These are phyloP conservation scores for Entomortierella parvispora DNA, from an alignment of 192 early-diverging fungal genomes.

Conservation along the genomic window DNA sequence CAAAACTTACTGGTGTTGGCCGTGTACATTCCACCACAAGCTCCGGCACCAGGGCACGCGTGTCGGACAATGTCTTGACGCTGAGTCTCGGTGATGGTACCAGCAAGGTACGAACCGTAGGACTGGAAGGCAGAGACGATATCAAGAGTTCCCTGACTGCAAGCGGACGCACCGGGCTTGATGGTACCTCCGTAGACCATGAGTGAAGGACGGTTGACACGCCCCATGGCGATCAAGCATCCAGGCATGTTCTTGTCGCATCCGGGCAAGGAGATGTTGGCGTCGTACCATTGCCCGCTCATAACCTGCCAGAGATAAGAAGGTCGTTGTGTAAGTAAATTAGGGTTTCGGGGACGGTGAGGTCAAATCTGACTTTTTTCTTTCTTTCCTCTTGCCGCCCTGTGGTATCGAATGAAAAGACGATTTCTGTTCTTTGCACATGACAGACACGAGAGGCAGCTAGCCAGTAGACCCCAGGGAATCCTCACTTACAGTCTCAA, in stretches of 20 bases:
- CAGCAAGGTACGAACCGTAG: constrained; percentile 93
- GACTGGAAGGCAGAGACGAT: constrained; percentile 97
- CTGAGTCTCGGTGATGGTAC: constrained; percentile 89
- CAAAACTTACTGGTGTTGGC: constrained; percentile 87
- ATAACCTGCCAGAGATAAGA: constrained; percentile 71
- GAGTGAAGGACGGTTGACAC: constrained; percentile 94
- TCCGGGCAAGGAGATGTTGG: constrained; percentile 96
- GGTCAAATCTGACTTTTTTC: background rate
- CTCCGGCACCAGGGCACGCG: constrained; percentile 90
- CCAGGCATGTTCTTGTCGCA: constrained; percentile 99
- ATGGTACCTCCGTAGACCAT: constrained; percentile 99
- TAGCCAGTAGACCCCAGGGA: background rate
- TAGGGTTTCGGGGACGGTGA: constrained; percentile 3
- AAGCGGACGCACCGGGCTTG: constrained; percentile 74
- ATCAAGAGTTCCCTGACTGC: constrained; percentile 81
- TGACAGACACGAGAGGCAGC: background rate
- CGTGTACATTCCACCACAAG: constrained; percentile 99
- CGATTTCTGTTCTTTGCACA: background rate
- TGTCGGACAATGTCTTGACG: constrained; percentile 77
- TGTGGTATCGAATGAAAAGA: background rate
- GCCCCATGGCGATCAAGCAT: constrained; percentile 94
- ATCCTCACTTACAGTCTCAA: constrained; percentile 85
- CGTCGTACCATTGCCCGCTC: constrained; percentile 98
- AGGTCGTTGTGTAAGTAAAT: background rate
- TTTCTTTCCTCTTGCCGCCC: background rate